Evolutionary conservation across 306 rosid species (phyloP).

Genomic region (Rosa multiflora): DNA sequence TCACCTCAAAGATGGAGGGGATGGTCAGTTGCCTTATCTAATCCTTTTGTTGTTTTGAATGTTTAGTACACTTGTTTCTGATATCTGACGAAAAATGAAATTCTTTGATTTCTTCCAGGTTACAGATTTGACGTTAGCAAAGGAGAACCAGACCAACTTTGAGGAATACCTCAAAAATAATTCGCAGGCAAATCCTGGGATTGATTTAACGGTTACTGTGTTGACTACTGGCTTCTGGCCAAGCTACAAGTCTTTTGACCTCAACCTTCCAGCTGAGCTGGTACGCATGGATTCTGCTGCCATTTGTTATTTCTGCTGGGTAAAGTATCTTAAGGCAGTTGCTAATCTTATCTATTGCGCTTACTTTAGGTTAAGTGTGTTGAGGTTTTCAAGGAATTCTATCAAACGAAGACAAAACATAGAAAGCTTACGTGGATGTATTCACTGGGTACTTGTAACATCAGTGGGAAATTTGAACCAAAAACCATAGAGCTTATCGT

Average conservation of each 20-base stretch:
- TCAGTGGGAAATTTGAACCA: constrained; percentile 48
- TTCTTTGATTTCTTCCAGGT: constrained; percentile 29
- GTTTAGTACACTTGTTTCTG: neutral
- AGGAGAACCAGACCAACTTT: constrained; percentile 47
- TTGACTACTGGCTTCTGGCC: constrained; percentile 60
- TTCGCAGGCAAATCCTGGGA: constrained; percentile 40
- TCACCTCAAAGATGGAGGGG: constrained; percentile 62
- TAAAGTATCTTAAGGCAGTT: constrained; percentile 1
- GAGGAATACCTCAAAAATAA: constrained; percentile 46
- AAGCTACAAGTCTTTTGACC: constrained; percentile 55
- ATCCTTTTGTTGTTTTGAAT: constrained; percentile 6
- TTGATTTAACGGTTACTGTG: constrained; percentile 54
- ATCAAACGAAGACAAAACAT: constrained; percentile 53
- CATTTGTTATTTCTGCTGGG: neutral
- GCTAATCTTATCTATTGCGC: neutral
- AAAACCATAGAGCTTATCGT: constrained; percentile 51
- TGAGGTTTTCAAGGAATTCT: constrained; percentile 49
- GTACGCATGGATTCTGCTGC: constrained; percentile 19
- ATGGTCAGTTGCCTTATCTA: constrained; percentile 34
- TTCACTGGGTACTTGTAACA: constrained; percentile 51
- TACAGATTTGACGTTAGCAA: constrained; percentile 51
- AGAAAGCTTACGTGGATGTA: constrained; percentile 56
- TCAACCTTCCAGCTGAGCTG: constrained; percentile 55
- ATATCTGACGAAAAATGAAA: neutral
- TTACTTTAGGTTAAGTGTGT: constrained; percentile 45